Evolutionary conservation across 202 grass and related monocot species (phyloP).

Genomic region (Setaria italica): DNA sequence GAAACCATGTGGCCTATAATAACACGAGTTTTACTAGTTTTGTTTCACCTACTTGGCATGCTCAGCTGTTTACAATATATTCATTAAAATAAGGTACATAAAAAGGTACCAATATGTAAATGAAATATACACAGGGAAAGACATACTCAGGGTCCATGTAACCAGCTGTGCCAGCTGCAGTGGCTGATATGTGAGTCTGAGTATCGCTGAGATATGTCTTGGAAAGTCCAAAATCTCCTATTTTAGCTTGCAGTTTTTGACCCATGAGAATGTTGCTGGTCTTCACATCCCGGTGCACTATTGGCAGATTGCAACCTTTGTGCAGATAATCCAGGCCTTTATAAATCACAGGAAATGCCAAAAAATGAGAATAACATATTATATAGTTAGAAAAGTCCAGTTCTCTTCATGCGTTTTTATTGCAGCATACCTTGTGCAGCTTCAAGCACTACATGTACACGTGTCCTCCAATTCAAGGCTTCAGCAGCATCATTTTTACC

Average conservation of each 20-base stretch:
- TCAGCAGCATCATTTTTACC: background rate
- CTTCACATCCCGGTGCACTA: conserved; percentile 65
- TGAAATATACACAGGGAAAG: background rate
- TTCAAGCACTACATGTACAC: conserved; percentile 30
- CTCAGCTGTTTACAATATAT: too few relatives aligned
- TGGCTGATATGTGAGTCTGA: conserved; percentile 46
- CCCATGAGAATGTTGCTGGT: conserved; percentile 50
- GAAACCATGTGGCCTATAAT: too few relatives aligned
- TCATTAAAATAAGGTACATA: too few relatives aligned
- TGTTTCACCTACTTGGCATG: too few relatives aligned
- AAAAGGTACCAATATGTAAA: too few relatives aligned
- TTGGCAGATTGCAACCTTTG: conserved; percentile 42
- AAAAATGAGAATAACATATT: too few relatives aligned
- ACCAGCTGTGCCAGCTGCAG: conserved; percentile 43
- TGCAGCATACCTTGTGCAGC: conserved; percentile 34
- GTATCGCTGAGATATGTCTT: conserved; percentile 37
- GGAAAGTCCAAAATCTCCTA: conserved; percentile 60
- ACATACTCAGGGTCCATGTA: conserved; percentile 61
- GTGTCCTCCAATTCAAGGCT: conserved; percentile 6
- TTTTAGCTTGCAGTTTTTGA: conserved; percentile 46
- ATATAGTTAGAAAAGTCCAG: too few relatives aligned
- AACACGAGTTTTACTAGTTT: too few relatives aligned
- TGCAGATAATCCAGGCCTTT: conserved; percentile 60
- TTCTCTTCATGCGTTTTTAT: too few relatives aligned
- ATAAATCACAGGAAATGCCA: background rate